Conservation (phyloP, 1,139 yeast genomes). For the Scheffersomyces titani region DNA sequence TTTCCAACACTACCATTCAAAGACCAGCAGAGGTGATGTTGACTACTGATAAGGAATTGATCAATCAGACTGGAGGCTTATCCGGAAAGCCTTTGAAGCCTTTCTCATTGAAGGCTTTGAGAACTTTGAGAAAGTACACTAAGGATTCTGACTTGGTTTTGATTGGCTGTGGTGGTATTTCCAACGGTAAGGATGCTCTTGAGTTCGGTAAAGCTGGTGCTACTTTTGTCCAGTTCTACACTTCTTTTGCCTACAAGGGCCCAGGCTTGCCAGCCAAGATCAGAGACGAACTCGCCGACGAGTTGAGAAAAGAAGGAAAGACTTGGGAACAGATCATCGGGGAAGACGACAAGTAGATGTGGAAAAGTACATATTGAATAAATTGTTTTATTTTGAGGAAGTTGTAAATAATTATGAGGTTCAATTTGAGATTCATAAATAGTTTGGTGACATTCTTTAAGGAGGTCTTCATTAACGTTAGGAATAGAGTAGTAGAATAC, state of each 20-base stretch:
- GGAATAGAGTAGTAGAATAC: not conserved
- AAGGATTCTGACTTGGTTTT: slow-evolving; percentile 72
- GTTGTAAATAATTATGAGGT: no score
- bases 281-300: slow-evolving; percentile 70
- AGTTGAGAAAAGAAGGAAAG: slow-evolving; percentile 71
- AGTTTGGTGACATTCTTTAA: no score
- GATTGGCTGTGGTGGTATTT: slow-evolving; percentile 94
- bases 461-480: no score
- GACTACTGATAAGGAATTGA: slow-evolving; percentile 44
- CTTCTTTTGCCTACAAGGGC: slow-evolving; percentile 90
- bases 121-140: slow-evolving; percentile 68
- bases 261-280: slow-evolving; percentile 83
- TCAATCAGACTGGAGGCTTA: slow-evolving; percentile 77
- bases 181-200: slow-evolving; percentile 79
- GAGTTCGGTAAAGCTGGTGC: slow-evolving; percentile 97
- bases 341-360: slow-evolving; percentile 38
- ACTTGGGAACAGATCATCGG: slow-evolving; percentile 83
- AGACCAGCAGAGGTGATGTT: slow-evolving; percentile 60
- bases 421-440: no score
- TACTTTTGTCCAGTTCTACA: slow-evolving; percentile 78
- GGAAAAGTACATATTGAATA: not conserved
- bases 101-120: slow-evolving; percentile 68
- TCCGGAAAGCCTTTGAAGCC: slow-evolving; percentile 94
- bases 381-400: not conserved
- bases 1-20: slow-evolving; percentile 87